Conservation (phyloP, 495 filamentous ascomycete genomes). For the Collariella sp. region DNA sequence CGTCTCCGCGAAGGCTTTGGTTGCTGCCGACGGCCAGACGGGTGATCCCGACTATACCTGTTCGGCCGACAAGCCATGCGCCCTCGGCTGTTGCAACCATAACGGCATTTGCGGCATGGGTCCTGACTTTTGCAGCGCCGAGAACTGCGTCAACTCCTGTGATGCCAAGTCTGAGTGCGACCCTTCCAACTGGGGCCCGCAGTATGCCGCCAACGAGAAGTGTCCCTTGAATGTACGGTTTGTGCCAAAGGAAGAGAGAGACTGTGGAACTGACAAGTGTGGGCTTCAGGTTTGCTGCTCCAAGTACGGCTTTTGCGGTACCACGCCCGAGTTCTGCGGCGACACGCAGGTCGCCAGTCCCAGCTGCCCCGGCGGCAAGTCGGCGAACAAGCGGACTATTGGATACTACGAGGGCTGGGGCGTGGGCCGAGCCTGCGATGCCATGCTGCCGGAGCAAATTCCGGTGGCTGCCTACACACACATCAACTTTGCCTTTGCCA, state of each 20-base stretch:
- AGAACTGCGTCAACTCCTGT: constrained; percentile 13
- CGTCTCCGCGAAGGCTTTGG: not conserved
- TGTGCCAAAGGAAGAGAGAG: no score
- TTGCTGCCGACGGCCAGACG: not conserved
- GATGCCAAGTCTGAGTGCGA: constrained; percentile 17
- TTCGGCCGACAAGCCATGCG: constrained; percentile 5
- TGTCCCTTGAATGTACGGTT: not conserved
- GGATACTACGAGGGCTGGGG: constrained; percentile 17
- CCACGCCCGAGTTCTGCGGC: constrained; percentile 18
- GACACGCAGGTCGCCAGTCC: not conserved
- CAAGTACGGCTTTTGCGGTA: constrained; percentile 23
- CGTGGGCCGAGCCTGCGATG: not conserved
- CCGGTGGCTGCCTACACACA: constrained; percentile 11
- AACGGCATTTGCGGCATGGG: constrained; percentile 12
- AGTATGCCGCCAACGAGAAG: constrained; percentile 1
- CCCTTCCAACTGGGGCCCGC: constrained; percentile 12
- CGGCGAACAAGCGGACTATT: not conserved
- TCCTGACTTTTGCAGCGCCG: constrained; percentile 14
- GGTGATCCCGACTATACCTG: constrained; percentile 8
- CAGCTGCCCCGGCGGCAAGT: constrained; percentile 1
- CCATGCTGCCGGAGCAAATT: constrained; percentile 6
- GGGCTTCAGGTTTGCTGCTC: constrained; percentile 23
- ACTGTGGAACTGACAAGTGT: not conserved
- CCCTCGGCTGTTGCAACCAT: constrained; percentile 13
- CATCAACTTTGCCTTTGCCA: constrained; percentile 26